Percentiles rank a stretch among this genome's conserved stretches.
Conservation (phyloP, 169 alveolate genomes). For the Plasmodium gaboni region DNA sequence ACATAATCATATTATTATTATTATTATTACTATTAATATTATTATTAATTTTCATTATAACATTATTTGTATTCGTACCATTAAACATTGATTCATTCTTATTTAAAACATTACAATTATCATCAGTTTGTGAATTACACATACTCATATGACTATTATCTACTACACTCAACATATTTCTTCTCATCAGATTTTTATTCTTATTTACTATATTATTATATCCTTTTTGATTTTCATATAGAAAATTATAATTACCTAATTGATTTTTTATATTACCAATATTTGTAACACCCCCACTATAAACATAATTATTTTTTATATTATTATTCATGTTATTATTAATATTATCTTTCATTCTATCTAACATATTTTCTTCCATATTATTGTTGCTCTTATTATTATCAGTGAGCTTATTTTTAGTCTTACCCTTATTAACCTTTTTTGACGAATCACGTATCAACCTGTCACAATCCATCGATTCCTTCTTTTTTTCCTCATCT, state of each 20-base stretch:
- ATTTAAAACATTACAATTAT: too few relatives aligned
- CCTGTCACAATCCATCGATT: not conserved
- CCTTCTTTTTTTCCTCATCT: not conserved
- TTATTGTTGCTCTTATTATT: not conserved
- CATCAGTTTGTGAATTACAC: too few relatives aligned
- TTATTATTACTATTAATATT: not conserved
- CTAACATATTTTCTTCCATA: not conserved
- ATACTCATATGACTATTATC: too few relatives aligned
- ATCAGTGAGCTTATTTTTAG: not conserved
- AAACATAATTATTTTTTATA: not conserved
- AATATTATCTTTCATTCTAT: not conserved
- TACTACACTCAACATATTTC: not conserved
- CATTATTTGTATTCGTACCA: not conserved
- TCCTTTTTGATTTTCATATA: not conserved
- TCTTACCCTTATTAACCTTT: not conserved
- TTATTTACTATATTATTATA: not conserved
- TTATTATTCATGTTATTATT: too few relatives aligned
- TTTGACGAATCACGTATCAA: too few relatives aligned
- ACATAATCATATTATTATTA: not conserved
- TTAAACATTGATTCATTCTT: not conserved
- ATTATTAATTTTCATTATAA: not conserved
- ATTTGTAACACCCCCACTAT: slow-evolving; percentile 6
- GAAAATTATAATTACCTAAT: not conserved
- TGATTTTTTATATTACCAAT: slow-evolving; percentile 1
- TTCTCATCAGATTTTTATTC: not conserved